Base-by-base conservation (phyloP, 2,329 filamentous ascomycete species). In the Alternaria ethzedia region DNA sequence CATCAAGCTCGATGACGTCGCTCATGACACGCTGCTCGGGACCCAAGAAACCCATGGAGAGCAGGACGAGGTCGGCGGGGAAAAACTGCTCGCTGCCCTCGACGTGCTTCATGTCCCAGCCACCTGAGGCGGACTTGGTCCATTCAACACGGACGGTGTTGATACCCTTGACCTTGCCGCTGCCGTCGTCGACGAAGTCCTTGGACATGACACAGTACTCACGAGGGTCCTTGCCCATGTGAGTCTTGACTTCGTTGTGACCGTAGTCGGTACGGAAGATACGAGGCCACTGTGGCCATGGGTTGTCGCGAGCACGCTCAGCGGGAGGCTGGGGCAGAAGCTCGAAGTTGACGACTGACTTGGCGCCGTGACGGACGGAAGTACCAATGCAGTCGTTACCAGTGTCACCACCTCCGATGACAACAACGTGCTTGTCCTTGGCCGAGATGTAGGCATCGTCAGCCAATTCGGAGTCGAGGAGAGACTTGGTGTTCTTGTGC, bases 161-260 rank as follows among this genome's bases (percentile, higher is more conserved):
- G 86, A 98, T 97, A 68, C 95, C 95, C 86, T 94, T 96, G 77
- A 98, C 93, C 69, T 91, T 90, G 78, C 94, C 94, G 54, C 83
- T 88, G 66, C 93, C 94, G 73, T 97, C 93, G 70, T 94, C 93
- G 65, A 96, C 93, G 72, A 98, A 98, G 75, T 97, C 93, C 84
- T 96, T 95, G 17, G 94, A 97, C 93, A 97, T 97, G 83, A 98
- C 94, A 84, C 94, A 97, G 86, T 92, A 98, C 84, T 97, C 95
- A 73, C 95, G 93, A 62, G 95, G 95, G 76, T 97, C 95, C 80
- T 94, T 94, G 82, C 95, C 95, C 85, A 94, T 95, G 85, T 97
- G 94, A 72, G 95, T 94, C 81, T 95, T 94, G 75, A 97, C 95
- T 82, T 98, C 95, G 15, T 91, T 91, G 85, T 98, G 95, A 60